phyloP scores from a whole-genome alignment of 1,284 basidiomycete species.

The Earliella scabrosa region DNA sequence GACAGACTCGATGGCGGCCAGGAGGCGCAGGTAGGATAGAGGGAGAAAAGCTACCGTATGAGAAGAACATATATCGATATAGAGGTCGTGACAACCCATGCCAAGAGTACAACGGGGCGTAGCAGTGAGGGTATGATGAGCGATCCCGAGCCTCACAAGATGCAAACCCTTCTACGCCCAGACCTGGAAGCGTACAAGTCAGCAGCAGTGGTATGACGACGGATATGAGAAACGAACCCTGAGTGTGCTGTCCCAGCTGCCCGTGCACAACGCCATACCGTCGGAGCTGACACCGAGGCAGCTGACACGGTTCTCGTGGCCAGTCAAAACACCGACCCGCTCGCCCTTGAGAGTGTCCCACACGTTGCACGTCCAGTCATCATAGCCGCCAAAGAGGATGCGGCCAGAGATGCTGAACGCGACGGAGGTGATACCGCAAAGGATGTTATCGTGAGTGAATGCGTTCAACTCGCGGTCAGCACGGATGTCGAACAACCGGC shows the following conservation, averaged over 20 bases:
- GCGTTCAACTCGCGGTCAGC: conserved; percentile 96
- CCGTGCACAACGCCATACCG: conserved; percentile 98
- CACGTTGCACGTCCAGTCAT: conserved; percentile 99
- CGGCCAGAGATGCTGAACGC: conserved; percentile 97
- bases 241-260: conserved; percentile 96
- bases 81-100: conserved; percentile 18
- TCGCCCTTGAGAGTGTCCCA: conserved; percentile 99
- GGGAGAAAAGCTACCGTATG: conserved; percentile 42
- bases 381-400: conserved; percentile 97
- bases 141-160: conserved; percentile 16
- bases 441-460: conserved; percentile 97
- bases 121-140: conserved; percentile 29
- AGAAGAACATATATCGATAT: conserved; percentile 30
- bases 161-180: conserved; percentile 44
- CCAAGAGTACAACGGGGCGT: conserved; percentile 20
- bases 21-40: conserved; percentile 20
- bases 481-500: conserved; percentile 96
- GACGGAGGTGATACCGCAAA: conserved; percentile 98
- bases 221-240: conserved; percentile 64
- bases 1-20: conserved; percentile 58
- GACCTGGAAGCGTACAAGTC: conserved; percentile 34
- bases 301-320: conserved; percentile 97
- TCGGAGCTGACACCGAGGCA: conserved; percentile 96
- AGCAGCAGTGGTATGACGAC: not conserved
- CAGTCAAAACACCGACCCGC: conserved; percentile 94